These are phyloP conservation scores for Fragaria ananassa DNA, from an alignment of 306 rosid species.

Conservation along the genomic window DNA sequence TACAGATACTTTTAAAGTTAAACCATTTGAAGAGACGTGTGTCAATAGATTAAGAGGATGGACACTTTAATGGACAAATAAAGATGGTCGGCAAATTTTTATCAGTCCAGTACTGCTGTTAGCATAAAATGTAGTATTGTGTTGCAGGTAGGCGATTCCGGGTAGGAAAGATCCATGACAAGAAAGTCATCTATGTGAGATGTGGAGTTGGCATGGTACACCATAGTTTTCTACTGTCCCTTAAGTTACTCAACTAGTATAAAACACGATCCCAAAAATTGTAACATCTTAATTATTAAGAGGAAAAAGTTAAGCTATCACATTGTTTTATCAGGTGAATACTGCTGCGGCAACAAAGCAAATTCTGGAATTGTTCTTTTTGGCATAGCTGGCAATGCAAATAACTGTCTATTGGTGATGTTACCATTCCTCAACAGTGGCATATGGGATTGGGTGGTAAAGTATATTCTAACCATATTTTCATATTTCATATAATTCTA, in stretches of 20 bases:
- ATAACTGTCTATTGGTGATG: conserved; percentile 44
- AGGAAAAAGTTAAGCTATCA: neutral
- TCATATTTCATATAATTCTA: neutral
- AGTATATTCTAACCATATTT: neutral
- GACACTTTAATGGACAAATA: too few species aligned
- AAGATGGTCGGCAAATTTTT: too few species aligned
- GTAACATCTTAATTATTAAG: neutral
- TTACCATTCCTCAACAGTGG: conserved; percentile 44
- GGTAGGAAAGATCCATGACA: conserved; percentile 35
- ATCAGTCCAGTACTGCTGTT: neutral
- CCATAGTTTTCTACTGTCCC: neutral
- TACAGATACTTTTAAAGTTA: too few species aligned
- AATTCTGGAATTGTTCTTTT: conserved; percentile 54
- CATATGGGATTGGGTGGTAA: conserved; percentile 50
- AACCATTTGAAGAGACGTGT: too few species aligned
- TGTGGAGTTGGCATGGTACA: conserved; percentile 45
- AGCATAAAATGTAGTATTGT: neutral
- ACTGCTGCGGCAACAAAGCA: conserved; percentile 50
- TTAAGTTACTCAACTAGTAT: neutral
- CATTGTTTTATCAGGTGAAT: conserved; percentile 30
- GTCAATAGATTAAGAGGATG: too few species aligned
- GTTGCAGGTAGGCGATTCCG: conserved; percentile 42
- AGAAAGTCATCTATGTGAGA: conserved; percentile 42
- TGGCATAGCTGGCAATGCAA: conserved; percentile 49
- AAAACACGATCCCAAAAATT: neutral